Base-by-base conservation (phyloP, 1,284 basidiomycete genomes). In the Meripilus lineatus region DNA sequence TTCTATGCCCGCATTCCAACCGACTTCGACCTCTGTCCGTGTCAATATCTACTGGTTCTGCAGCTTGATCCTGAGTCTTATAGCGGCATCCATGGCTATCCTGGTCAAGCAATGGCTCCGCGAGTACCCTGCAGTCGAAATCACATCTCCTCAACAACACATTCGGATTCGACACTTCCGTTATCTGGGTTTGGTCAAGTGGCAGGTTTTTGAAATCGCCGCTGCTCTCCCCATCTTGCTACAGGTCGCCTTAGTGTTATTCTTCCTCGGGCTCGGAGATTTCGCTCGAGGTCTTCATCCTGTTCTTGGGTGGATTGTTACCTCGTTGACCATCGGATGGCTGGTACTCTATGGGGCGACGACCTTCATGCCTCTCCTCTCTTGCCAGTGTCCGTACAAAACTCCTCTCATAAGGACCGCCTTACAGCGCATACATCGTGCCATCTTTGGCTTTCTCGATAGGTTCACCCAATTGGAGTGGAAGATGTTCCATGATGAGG, bases 191-290 rank as follows among this genome's bases (percentile, higher is more conserved):
- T 48, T 62, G 7, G 40, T 53, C 5, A 47, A 44, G 22, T 66
- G 63, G 63, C 50, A 50, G 14, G 58, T 65, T 1, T 45, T 51
- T 11, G 49, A 47, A 11, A 55, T 62, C 14, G 52, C 65, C 11
- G 47, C 57, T 1, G 35, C 52, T 5, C 53, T 66, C 2, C 61
- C 62, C 1, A 37, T 60, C 4, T 46, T 65, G 7, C 49, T 66
- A 13, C 58, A 65, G 37, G 33, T 55, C 14, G 54, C 63, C 1
- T 47, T 64, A 4, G 44, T 56, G 5, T 50, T 64, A 4, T 66
- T 65, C 48, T 55, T 64, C 17, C 48, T 47, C 2, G 65, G 65
- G 2, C 30, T 51, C 8, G 32, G 43, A 41, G 32, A 48, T 13
- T 41, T 50, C 15, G 39, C 48, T 5, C 44, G 46, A 39, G 44